A percentile compares a stretch with the other conserved stretches of the same genome.
Conservation (phyloP, 768 basidiomycete species). For the Epithele typhae region DNA sequence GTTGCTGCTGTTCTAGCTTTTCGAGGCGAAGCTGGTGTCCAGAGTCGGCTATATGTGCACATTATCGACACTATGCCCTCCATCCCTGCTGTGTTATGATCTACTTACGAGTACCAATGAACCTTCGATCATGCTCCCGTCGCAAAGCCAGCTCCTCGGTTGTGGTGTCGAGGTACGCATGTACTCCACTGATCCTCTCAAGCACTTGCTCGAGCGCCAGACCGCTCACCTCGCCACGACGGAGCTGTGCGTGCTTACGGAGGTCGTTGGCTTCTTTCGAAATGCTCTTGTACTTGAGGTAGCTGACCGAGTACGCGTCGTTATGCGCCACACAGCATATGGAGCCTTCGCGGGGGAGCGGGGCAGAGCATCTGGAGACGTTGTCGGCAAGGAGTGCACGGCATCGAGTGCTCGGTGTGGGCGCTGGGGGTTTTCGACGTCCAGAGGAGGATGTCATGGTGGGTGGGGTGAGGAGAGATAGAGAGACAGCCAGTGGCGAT, state of each 20-base stretch:
- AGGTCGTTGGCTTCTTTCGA: not conserved
- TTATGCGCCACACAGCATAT: not conserved
- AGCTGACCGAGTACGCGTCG: not conserved
- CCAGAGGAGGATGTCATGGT: too few species aligned
- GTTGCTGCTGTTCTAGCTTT: not conserved
- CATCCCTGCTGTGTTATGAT: not conserved
- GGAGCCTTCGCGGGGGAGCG: not conserved
- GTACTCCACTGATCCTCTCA: not conserved
- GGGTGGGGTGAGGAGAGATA: too few species aligned
- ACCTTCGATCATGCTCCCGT: not conserved
- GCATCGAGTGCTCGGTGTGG: too few species aligned
- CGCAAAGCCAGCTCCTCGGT: not conserved
- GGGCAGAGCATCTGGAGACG: not conserved
- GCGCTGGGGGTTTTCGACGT: too few species aligned
- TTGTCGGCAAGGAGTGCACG: not conserved
- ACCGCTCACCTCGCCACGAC: not conserved
- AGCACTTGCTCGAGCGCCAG: not conserved
- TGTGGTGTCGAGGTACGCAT: not conserved
- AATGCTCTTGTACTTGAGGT: not conserved
- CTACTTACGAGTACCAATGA: not conserved
- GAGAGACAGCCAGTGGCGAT: too few species aligned
- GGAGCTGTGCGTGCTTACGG: not conserved
- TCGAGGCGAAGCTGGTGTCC: not conserved
- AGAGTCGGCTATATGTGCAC: not conserved
- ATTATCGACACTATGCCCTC: not conserved